These are phyloP conservation scores for Rhododendron mucronatum DNA, from an alignment of 148 eudicot species.

Conservation along the genomic window DNA sequence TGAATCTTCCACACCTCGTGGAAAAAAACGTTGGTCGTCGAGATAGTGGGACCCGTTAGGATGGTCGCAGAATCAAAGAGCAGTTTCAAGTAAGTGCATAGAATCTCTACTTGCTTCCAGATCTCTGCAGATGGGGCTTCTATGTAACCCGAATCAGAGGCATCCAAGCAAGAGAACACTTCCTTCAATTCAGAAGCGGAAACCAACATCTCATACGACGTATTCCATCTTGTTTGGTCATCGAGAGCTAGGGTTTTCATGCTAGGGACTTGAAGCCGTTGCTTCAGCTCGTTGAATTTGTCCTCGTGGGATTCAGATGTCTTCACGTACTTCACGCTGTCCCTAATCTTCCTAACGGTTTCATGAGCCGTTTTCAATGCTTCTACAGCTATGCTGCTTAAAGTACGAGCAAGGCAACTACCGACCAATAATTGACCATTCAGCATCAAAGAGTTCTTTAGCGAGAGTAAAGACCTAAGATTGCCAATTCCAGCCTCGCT, in stretches of 20 bases:
- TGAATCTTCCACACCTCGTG: slow-evolving; percentile 93
- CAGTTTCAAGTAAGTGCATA: slow-evolving; percentile 58
- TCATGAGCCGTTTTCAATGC: slow-evolving; percentile 41
- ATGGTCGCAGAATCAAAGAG: slow-evolving; percentile 59
- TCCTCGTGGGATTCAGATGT: slow-evolving; percentile 71
- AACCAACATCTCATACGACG: slow-evolving; percentile 79
- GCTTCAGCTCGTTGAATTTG: slow-evolving; percentile 66
- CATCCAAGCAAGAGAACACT: slow-evolving; percentile 73
- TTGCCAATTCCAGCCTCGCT: slow-evolving; percentile 47
- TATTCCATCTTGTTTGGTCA: slow-evolving; percentile 65
- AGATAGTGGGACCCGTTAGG: slow-evolving; percentile 38
- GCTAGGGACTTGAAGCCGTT: slow-evolving; percentile 74
- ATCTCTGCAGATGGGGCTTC: slow-evolving; percentile 62
- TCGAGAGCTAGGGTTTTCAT: slow-evolving; percentile 53
- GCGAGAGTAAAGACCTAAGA: slow-evolving; percentile 67
- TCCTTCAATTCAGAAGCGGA: slow-evolving; percentile 79
- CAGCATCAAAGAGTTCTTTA: slow-evolving; percentile 56
- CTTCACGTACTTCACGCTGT: slow-evolving; percentile 80
- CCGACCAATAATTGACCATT: slow-evolving; percentile 65
- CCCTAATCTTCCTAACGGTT: slow-evolving; percentile 63
- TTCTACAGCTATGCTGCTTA: slow-evolving; percentile 65
- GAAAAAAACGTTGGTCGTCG: slow-evolving; percentile 62
- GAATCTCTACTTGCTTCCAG: slow-evolving; percentile 64
- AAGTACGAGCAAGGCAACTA: slow-evolving; percentile 70
- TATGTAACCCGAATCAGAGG: slow-evolving; percentile 62